A percentile compares a stretch with the other conserved stretches of the same genome.
These are phyloP conservation scores for Citrus maxima DNA, from an alignment of 345 rosid species.

Conservation along the genomic window DNA sequence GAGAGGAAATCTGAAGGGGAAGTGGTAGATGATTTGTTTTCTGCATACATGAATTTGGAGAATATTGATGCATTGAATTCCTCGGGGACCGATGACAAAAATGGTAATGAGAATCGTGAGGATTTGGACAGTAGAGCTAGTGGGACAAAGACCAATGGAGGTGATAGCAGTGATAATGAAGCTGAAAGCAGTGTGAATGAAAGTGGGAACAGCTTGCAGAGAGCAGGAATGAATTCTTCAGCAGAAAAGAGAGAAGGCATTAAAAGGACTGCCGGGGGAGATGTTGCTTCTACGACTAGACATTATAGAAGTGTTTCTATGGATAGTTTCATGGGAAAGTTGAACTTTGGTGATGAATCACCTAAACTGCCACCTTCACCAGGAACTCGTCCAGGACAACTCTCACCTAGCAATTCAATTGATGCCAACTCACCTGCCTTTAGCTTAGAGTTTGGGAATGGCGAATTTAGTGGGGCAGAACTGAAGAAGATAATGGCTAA, in stretches of 20 bases:
- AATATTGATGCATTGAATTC: conserved; percentile 79
- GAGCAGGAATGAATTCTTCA: conserved; percentile 37
- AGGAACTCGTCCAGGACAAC: conserved; percentile 58
- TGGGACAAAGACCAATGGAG: conserved; percentile 82
- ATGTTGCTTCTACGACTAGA: conserved; percentile 63
- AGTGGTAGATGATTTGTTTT: conserved; percentile 83
- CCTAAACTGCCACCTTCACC: conserved; percentile 83
- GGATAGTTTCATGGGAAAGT: conserved; percentile 87
- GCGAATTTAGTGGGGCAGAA: conserved; percentile 80
- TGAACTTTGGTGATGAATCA: conserved; percentile 73
- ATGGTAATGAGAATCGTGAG: conserved; percentile 63
- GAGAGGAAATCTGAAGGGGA: conserved; percentile 82
- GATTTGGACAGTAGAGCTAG: conserved; percentile 92
- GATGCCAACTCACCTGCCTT: conserved; percentile 62
- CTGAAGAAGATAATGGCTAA: conserved; percentile 94
- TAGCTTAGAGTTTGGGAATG: conserved; percentile 85
- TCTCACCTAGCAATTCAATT: conserved; percentile 60
- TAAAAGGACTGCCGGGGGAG: conserved; percentile 79
- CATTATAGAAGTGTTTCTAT: conserved; percentile 93
- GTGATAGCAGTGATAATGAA: conserved; percentile 86
- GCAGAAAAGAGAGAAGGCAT: conserved; percentile 65
- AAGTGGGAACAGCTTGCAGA: conserved; percentile 40
- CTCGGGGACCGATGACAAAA: conserved; percentile 71
- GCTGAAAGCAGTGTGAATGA: conserved; percentile 88
- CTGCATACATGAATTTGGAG: conserved; percentile 94